Evolutionary conservation across 352 stramenopile species (phyloP).

Genomic region (Pythium plurisporium): DNA sequence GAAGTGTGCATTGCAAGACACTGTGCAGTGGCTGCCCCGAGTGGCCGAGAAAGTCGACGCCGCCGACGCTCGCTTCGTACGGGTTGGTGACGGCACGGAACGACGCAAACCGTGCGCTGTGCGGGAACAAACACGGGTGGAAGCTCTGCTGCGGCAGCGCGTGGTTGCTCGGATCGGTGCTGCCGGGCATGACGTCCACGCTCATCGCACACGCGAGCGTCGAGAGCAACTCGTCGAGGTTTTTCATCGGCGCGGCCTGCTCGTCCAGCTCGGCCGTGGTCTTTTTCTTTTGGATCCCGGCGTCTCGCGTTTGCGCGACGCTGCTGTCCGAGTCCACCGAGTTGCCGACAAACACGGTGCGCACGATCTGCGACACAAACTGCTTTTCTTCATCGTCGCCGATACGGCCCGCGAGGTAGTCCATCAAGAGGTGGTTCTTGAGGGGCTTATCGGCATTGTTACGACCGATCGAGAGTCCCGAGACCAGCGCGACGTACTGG

Average conservation of each 20-base stretch:
- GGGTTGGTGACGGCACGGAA: slow-evolving; percentile 92
- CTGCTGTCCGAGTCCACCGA: slow-evolving; percentile 28
- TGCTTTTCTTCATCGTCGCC: slow-evolving; percentile 46
- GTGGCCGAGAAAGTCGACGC: slow-evolving; percentile 76
- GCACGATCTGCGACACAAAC: slow-evolving; percentile 68
- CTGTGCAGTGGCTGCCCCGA: slow-evolving; percentile 86
- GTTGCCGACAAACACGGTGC: slow-evolving; percentile 73
- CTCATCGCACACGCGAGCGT: slow-evolving; percentile 73
- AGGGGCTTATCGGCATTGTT: slow-evolving; percentile 36
- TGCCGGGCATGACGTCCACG: slow-evolving; percentile 91
- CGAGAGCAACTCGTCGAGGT: slow-evolving; percentile 72
- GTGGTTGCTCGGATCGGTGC: slow-evolving; percentile 85
- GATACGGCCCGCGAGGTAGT: slow-evolving; percentile 71
- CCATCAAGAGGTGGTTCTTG: slow-evolving; percentile 58
- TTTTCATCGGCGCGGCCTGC: slow-evolving; percentile 50
- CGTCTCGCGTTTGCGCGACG: neutral
- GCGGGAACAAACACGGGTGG: slow-evolving; percentile 91
- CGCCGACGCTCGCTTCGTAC: slow-evolving; percentile 74
- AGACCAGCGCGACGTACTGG: slow-evolving; percentile 67
- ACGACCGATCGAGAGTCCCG: slow-evolving; percentile 42
- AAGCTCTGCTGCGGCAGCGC: slow-evolving; percentile 93
- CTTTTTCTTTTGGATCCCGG: slow-evolving; percentile 36
- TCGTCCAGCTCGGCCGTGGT: slow-evolving; percentile 35
- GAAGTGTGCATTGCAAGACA: slow-evolving; percentile 62
- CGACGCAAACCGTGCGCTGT: slow-evolving; percentile 67